phyloP scores from a whole-genome alignment of 2,329 filamentous ascomycete species.

The Cercospora beticola region DNA sequence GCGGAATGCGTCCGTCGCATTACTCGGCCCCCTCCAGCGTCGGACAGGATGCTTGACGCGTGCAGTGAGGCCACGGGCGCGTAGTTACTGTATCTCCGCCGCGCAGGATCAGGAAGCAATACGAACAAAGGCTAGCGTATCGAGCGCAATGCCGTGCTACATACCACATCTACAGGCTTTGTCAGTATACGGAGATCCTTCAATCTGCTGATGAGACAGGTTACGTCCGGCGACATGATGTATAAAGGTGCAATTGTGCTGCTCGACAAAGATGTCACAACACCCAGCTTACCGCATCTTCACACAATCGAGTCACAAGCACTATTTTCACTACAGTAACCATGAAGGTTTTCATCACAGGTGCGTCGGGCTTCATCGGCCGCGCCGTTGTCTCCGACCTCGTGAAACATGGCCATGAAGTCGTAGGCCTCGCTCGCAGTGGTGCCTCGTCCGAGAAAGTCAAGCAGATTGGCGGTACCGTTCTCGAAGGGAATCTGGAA shows the following conservation, averaged over 20 bases:
- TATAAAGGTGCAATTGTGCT: neutral
- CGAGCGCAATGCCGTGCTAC: neutral
- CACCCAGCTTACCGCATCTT: neutral
- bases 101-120: neutral
- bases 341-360: conserved; percentile 41
- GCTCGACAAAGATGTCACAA: neutral
- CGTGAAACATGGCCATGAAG: conserved; percentile 43
- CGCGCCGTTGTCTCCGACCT: conserved; percentile 40
- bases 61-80: neutral
- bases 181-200: neutral
- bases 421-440: conserved; percentile 46
- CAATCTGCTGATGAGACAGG: neutral
- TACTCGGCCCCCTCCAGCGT: neutral
- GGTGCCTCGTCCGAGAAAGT: conserved; percentile 39
- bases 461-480: conserved; percentile 41
- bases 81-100: neutral
- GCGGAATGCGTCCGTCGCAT: neutral
- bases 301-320: neutral
- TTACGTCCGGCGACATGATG: neutral
- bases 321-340: neutral
- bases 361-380: conserved; percentile 46
- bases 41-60: neutral
- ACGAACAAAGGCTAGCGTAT: neutral
- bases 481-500: conserved; percentile 44
- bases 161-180: neutral